Evolutionary conservation across 1,284 basidiomycete species (phyloP).

Genomic region (Volvariella volvacea): DNA sequence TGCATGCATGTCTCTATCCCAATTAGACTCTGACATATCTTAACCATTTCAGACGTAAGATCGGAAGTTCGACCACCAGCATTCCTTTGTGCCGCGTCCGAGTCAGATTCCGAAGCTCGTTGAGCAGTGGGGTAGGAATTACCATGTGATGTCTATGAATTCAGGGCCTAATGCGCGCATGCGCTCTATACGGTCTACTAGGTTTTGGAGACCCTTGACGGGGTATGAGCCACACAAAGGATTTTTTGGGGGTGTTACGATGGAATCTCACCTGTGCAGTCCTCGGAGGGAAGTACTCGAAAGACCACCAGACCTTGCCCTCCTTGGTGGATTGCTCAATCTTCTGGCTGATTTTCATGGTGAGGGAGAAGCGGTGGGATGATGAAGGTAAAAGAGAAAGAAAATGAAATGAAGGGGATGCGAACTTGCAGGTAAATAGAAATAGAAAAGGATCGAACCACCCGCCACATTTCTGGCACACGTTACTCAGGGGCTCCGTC

Average conservation of each 20-base stretch:
- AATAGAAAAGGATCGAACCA: constrained; percentile 22
- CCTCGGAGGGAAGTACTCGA: constrained; percentile 94
- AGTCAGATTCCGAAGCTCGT: constrained; percentile 1
- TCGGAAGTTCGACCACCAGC: constrained; percentile 94
- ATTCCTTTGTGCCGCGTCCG: constrained; percentile 54
- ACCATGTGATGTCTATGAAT: constrained; percentile 98
- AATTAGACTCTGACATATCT: constrained; percentile 88
- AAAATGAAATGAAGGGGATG: constrained; percentile 9
- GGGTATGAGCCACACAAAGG: constrained; percentile 3
- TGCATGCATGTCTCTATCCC: constrained; percentile 98
- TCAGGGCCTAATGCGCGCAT: constrained; percentile 95
- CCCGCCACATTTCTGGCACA: constrained; percentile 17
- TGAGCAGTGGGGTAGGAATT: constrained; percentile 15
- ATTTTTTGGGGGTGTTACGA: not conserved
- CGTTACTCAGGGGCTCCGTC: constrained; percentile 14
- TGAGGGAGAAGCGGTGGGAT: constrained; percentile 4
- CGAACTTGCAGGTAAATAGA: constrained; percentile 13
- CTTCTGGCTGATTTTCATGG: constrained; percentile 90
- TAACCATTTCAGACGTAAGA: constrained; percentile 91
- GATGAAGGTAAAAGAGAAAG: constrained; percentile 12
- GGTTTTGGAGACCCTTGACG: constrained; percentile 82
- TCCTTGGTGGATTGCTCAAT: constrained; percentile 79
- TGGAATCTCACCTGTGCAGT: constrained; percentile 73
- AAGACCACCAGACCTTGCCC: constrained; percentile 88
- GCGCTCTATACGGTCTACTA: constrained; percentile 95